Evolutionary conservation across 192 early-diverging fungal genomes (phyloP).

Genomic region (Piromyces finnis): DNA sequence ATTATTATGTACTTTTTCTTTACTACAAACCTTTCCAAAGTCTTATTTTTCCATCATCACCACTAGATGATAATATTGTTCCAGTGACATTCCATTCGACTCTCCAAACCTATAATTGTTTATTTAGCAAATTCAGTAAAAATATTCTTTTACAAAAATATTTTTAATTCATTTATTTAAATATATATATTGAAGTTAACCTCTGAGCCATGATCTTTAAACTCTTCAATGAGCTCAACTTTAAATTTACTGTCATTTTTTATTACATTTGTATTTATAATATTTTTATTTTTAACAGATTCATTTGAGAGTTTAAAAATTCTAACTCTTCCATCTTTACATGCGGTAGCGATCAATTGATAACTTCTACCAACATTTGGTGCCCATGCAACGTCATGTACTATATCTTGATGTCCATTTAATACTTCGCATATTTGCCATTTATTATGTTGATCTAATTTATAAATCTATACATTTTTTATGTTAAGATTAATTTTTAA

Average conservation of each 20-base stretch:
- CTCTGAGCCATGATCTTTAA: neutral
- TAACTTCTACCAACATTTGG: conserved; percentile 36
- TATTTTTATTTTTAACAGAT: neutral
- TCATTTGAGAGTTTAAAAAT: conserved; percentile 51
- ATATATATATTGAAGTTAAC: neutral
- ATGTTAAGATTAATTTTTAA: too few relatives aligned
- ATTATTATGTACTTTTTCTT: too few relatives aligned
- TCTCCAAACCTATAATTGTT: conserved; percentile 40
- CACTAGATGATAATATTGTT: conserved; percentile 56
- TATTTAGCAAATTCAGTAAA: too few relatives aligned
- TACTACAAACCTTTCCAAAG: conserved; percentile 55
- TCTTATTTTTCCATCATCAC: conserved; percentile 64
- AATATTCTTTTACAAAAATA: too few relatives aligned
- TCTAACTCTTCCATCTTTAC: conserved; percentile 53
- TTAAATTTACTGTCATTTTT: neutral
- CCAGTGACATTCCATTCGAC: conserved; percentile 78
- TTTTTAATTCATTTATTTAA: too few relatives aligned
- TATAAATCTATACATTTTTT: neutral
- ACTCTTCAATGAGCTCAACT: neutral
- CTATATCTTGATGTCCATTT: conserved; percentile 34
- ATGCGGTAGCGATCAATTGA: conserved; percentile 68
- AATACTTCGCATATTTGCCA: conserved; percentile 45
- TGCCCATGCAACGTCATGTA: conserved; percentile 47
- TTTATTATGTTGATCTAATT: conserved; percentile 14
- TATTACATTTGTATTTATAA: neutral